A percentile compares a stretch with the other conserved stretches of the same genome.
Evolutionary conservation across 1,284 basidiomycete genomes (phyloP).

Genomic region (Violaceomyces palustris): DNA sequence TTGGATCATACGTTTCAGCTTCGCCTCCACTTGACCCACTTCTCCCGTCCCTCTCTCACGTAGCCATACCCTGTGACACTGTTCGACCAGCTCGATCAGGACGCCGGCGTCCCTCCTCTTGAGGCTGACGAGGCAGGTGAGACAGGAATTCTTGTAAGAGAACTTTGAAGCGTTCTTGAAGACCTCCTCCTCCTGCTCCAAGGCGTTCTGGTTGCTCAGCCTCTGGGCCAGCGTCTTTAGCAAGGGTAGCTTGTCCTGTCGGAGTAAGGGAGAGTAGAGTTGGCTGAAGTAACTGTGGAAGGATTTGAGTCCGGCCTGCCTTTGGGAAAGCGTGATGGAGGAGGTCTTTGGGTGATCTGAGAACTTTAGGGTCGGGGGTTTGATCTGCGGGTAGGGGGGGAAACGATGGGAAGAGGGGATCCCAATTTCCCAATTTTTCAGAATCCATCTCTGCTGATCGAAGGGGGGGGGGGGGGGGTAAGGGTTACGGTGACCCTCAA

Average conservation of each 20-base stretch:
- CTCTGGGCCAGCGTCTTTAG: constrained; percentile 18
- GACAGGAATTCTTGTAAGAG: constrained; percentile 30
- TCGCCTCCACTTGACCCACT: not conserved
- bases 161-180: constrained; percentile 19
- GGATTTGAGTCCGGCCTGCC: constrained; percentile 30
- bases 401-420: not conserved
- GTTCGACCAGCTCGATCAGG: constrained; percentile 1
- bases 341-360: constrained; percentile 23
- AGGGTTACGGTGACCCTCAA: not conserved
- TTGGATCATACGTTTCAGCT: constrained; percentile 4
- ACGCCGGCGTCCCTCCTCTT: constrained; percentile 19
- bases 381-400: not conserved
- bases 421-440: not conserved
- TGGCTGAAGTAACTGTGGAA: constrained; percentile 19
- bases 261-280: no score
- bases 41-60: constrained; percentile 1
- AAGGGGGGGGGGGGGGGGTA: not conserved
- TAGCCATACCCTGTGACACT: constrained; percentile 5
- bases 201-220: constrained; percentile 19
- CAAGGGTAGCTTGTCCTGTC: no score
- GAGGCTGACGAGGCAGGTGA: constrained; percentile 31
- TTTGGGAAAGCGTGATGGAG: constrained; percentile 20
- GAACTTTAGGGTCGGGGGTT: constrained; percentile 23
- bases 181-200: constrained; percentile 25
- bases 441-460: not conserved